Conservation (phyloP, 2,329 filamentous ascomycete species). For the Periconia digitata region DNA sequence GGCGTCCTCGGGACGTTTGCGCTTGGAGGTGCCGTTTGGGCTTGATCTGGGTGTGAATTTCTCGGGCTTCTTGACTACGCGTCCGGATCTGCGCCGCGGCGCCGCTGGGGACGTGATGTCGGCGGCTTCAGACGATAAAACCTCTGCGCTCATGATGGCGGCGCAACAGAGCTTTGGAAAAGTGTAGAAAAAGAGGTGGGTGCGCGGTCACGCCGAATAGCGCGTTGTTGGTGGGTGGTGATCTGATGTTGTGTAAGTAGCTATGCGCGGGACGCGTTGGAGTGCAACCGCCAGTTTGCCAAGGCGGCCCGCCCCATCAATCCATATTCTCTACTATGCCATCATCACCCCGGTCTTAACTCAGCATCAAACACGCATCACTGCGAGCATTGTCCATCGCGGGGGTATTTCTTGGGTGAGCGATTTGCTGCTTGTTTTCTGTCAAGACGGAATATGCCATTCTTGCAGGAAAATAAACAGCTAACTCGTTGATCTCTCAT, state of each 20-base stretch:
- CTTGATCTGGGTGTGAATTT: constrained; percentile 32
- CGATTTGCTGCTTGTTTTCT: too few relatives aligned
- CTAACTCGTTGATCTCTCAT: neutral
- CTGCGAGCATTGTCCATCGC: too few relatives aligned
- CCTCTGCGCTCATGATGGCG: constrained; percentile 34
- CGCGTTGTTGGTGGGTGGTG: constrained; percentile 1
- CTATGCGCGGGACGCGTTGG: constrained; percentile 4
- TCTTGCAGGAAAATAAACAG: too few relatives aligned
- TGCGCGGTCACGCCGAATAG: constrained; percentile 2
- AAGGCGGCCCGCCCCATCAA: constrained; percentile 1
- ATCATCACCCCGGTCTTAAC: too few relatives aligned
- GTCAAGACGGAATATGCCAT: too few relatives aligned
- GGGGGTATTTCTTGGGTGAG: too few relatives aligned
- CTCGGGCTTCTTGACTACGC: constrained; percentile 43
- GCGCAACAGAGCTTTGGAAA: constrained; percentile 13
- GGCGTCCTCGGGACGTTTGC: constrained; percentile 34
- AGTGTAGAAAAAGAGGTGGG: neutral
- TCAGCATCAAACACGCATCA: too few relatives aligned
- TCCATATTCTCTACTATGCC: neutral
- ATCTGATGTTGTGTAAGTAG: constrained; percentile 7
- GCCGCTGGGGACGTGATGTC: constrained; percentile 26
- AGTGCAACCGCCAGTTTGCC: constrained; percentile 3
- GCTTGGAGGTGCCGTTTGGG: constrained; percentile 35
- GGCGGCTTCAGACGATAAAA: constrained; percentile 24
- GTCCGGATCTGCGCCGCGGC: constrained; percentile 44